Evolutionary conservation across 768 basidiomycete species (phyloP), one percentile per base, ranked within the genome.

Genomic region (Candolleomyces aberdarensis): DNA sequence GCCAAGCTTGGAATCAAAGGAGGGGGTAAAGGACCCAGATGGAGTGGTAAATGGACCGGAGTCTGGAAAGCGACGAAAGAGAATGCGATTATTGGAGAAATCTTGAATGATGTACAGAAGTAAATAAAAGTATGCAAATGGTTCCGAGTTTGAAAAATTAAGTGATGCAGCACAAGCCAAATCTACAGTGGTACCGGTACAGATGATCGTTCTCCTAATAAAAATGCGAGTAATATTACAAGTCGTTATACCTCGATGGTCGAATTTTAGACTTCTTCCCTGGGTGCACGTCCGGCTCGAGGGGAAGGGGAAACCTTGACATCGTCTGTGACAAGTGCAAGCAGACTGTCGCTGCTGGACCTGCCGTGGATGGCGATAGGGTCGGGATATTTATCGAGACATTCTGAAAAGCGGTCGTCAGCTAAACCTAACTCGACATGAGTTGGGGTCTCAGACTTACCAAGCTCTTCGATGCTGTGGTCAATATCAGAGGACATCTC

Each of bases 21-120:
- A 7, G 92, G 92, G 11, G 90, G 91, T 4, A 91, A 88, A 67
- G 91, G 89, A 1, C 64, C 75, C 17, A 83, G 81, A 65, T 92
- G 91, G 87, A 91, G 90, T 62, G 91, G 91, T 10, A 88, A 92
- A 70, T 81, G 79, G 58, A 78, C 71, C 7, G 90, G 90, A 0
- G 80, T 85, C 14, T 89, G 87, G 87, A 82, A 80, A 65, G 77
- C 75, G 17, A 72, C 63, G 5, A 78, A 76, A 61, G 84, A 87
- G 63, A 73, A 72, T 26, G 66, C 62, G 9, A 50, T 65, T 1
- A 72, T 85, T 3, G 72, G 76, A 6, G 76, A 77, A 17, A 62
- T 83, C 14, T 70, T 85, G 20, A 63, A 59, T 57, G 50, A 54
- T 36, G 63, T 65, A 20, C 39, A 63, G 56, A 62, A 40, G 26